Conservation (phyloP, 2,329 filamentous ascomycete species). For the Exophiala sp. region DNA sequence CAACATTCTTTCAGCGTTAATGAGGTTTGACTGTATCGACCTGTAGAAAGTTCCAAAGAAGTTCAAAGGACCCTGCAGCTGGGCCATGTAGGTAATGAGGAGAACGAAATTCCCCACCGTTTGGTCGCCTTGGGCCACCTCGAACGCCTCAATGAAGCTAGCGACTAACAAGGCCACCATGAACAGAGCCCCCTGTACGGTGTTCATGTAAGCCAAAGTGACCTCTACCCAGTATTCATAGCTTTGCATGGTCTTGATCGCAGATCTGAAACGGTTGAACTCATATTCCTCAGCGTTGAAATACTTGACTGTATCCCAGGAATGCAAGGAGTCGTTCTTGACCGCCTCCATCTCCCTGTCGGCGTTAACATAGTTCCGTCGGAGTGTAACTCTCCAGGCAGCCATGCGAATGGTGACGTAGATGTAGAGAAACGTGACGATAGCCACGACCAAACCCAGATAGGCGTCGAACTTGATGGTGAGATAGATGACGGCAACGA, state of each 20-base stretch:
- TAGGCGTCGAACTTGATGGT: slow-evolving; percentile 73
- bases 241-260: slow-evolving; percentile 64
- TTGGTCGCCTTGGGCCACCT: slow-evolving; percentile 62
- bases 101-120: slow-evolving; percentile 66
- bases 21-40: slow-evolving; percentile 93
- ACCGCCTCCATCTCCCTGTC: slow-evolving; percentile 93
- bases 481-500: slow-evolving; percentile 78
- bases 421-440: slow-evolving; percentile 93
- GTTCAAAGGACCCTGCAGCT: slow-evolving; percentile 73
- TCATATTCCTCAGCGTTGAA: slow-evolving; percentile 81
- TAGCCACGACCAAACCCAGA: slow-evolving; percentile 80
- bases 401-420: slow-evolving; percentile 96
- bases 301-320: slow-evolving; percentile 93
- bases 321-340: slow-evolving; percentile 97
- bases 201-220: slow-evolving; percentile 73
- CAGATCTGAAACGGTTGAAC: slow-evolving; percentile 64
- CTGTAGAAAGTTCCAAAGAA: slow-evolving; percentile 94
- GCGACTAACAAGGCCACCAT: slow-evolving; percentile 68
- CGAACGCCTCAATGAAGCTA: slow-evolving; percentile 68
- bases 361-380: slow-evolving; percentile 89
- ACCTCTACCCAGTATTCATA: slow-evolving; percentile 71
- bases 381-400: slow-evolving; percentile 81
- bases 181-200: slow-evolving; percentile 73
- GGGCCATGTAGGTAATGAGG: slow-evolving; percentile 69
- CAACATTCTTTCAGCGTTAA: slow-evolving; percentile 89